Evolutionary conservation across 2,329 filamentous ascomycete species (phyloP).

Genomic region (Peltaster fructicola): DNA sequence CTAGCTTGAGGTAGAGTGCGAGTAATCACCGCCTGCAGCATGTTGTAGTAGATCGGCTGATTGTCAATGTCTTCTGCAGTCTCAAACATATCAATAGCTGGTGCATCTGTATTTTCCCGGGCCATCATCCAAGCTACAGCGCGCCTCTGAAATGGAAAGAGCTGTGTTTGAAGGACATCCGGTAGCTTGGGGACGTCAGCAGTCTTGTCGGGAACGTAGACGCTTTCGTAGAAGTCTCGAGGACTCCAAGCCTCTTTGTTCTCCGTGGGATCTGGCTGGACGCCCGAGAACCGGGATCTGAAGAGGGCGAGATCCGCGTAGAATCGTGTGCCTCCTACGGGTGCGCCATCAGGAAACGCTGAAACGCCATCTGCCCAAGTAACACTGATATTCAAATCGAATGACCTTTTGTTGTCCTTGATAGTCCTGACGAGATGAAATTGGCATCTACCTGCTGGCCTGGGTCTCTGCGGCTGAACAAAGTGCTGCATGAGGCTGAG

Average conservation of each 20-base stretch:
- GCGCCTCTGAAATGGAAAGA: conserved; percentile 58
- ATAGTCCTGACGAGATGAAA: no score
- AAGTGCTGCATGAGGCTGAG: no score
- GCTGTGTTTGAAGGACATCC: conserved; percentile 15
- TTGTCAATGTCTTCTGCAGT: conserved; percentile 29
- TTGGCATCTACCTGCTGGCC: no score
- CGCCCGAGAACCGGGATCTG: no score
- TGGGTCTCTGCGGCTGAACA: no score
- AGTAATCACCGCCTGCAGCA: conserved; percentile 40
- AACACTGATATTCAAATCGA: conserved; percentile 11
- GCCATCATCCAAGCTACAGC: conserved; percentile 52
- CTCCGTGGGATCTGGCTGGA: conserved; percentile 7
- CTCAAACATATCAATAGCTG: conserved; percentile 24
- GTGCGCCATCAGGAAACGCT: conserved; percentile 13
- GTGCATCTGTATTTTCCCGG: conserved; percentile 35
- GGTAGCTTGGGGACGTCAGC: conserved; percentile 5
- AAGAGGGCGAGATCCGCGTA: conserved; percentile 14
- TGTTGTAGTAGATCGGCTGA: conserved; percentile 37
- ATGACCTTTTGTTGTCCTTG: no score
- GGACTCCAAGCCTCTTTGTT: conserved; percentile 24
- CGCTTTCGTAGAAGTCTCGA: conserved; percentile 51
- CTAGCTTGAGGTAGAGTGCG: conserved; percentile 18
- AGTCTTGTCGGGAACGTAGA: conserved; percentile 40
- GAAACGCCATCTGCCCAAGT: conserved; percentile 17
- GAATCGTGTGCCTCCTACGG: conserved; percentile 8